Percentiles rank a stretch among this genome's conserved stretches.
Conservation (phyloP, 805 yeast species). For the Myxozyma neglecta region DNA sequence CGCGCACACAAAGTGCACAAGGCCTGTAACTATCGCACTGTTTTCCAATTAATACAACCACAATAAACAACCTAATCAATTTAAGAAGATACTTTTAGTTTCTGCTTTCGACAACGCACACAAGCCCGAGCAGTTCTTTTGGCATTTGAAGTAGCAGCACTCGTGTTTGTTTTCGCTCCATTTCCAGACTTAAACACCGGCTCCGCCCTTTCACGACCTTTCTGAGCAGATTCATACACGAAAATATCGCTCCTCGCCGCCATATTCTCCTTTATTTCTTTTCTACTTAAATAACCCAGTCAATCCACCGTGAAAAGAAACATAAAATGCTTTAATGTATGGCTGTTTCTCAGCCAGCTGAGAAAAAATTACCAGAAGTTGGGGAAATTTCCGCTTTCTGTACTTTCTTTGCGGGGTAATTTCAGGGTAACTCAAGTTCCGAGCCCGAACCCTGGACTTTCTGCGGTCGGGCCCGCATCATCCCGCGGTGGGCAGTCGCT, state of each 20-base stretch:
- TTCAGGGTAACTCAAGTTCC: neutral
- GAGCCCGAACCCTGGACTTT: too few relatives aligned
- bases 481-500: neutral
- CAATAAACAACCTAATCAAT: neutral
- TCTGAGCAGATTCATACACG: constrained; percentile 18
- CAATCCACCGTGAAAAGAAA: too few relatives aligned
- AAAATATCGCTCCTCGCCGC: constrained; percentile 16
- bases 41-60: neutral
- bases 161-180: neutral
- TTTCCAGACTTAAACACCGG: neutral
- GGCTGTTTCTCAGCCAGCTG: too few relatives aligned
- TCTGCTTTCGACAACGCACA: constrained; percentile 29
- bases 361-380: neutral
- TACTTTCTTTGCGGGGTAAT: neutral
- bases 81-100: constrained; percentile 18
- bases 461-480: too few relatives aligned
- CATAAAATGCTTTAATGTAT: too few relatives aligned
- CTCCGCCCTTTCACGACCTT: too few relatives aligned
- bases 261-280: too few relatives aligned
- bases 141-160: neutral
- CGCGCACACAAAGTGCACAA: constrained; percentile 30
- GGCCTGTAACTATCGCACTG: constrained; percentile 31
- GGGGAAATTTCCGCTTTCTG: neutral
- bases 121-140: constrained; percentile 30
- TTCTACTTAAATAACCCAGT: too few relatives aligned